Evolutionary conservation across 2,329 filamentous ascomycete genomes (phyloP), one percentile per base, ranked within the genome.

Genomic region (Ophiostoma pallidulum): DNA sequence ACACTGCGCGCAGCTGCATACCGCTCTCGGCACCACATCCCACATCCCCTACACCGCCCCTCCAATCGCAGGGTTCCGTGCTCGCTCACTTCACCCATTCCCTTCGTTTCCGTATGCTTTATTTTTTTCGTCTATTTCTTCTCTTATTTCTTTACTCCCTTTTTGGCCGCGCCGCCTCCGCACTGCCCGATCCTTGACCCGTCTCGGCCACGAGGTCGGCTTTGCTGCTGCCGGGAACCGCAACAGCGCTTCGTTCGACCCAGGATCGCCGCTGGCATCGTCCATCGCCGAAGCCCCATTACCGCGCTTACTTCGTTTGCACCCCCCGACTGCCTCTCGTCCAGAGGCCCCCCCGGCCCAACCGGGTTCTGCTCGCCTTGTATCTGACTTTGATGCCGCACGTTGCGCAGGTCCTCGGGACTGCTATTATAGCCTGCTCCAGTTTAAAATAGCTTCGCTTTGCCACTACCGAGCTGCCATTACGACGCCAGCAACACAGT

Each of bases 361-460:
- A n/a, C n/a, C n/a, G n/a, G n/a, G n/a, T n/a, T n/a, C n/a, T n/a
- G n/a, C n/a, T n/a, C n/a, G n/a, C n/a, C n/a, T n/a, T n/a, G n/a
- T n/a, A n/a, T n/a, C n/a, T n/a, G n/a, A n/a, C n/a, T n/a, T n/a
- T n/a, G n/a, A n/a, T n/a, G n/a, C n/a, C n/a, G n/a, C n/a, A n/a
- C n/a, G n/a, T n/a, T n/a, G n/a, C n/a, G n/a, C n/a, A n/a, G n/a
- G n/a, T n/a, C n/a, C n/a, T n/a, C n/a, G n/a, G n/a, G n/a, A 26
- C 13, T 13, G n/a, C 31, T 13, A 14, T 6, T 33, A 33, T 46
- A 46, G 43, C 24, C 36, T 40, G 28, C 43, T 46, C 43, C 36
- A 26, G 36, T 41, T 46, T 45, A 22, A 39, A 42, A 40, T 42
- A 42, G 48, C 42, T 40, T 45, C 42, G 24, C 40, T 39, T 26